Evolutionary conservation across 306 rosid genomes (phyloP).

Genomic region (Vicia villosa): DNA sequence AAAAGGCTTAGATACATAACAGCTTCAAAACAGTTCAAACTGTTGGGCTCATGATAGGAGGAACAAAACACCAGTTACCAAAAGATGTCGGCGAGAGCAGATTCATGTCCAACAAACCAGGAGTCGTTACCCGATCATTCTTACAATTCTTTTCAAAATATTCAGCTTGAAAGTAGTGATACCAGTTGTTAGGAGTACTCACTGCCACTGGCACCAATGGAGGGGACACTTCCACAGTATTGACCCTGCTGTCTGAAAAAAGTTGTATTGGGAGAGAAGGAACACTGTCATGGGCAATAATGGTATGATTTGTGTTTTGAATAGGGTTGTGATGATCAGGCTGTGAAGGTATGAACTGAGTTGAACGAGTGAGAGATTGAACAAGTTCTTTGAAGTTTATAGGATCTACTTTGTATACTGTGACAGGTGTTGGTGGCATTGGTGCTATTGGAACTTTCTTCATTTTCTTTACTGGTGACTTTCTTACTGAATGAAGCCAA

Average conservation of each 20-base stretch:
- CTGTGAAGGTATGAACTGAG: slow-evolving; percentile 39
- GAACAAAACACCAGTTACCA: slow-evolving; percentile 46
- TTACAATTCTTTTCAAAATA: slow-evolving; percentile 29
- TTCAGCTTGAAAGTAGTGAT: slow-evolving; percentile 39
- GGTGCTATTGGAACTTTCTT: slow-evolving; percentile 73
- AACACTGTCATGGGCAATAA: slow-evolving; percentile 11
- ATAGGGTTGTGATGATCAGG: slow-evolving; percentile 18
- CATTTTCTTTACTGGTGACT: slow-evolving; percentile 51
- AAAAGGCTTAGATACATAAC: slow-evolving; percentile 27
- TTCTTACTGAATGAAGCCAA: slow-evolving; percentile 56
- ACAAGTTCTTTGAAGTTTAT: slow-evolving; percentile 74
- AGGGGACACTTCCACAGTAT: background rate
- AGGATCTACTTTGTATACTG: slow-evolving; percentile 74
- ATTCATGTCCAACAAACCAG: slow-evolving; percentile 45
- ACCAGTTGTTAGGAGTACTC: slow-evolving; percentile 34
- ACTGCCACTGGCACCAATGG: background rate
- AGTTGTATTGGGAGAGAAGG: background rate
- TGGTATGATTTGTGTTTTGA: slow-evolving; percentile 21
- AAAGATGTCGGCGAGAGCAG: slow-evolving; percentile 49
- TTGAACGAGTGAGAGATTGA: slow-evolving; percentile 76
- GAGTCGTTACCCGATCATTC: background rate
- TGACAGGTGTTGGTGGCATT: slow-evolving; percentile 56
- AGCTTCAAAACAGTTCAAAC: slow-evolving; percentile 29
- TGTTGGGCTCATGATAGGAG: slow-evolving; percentile 52
- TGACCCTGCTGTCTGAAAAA: background rate